phyloP scores from a whole-genome alignment of 805 yeast species.

The Candida tibetensis region DNA sequence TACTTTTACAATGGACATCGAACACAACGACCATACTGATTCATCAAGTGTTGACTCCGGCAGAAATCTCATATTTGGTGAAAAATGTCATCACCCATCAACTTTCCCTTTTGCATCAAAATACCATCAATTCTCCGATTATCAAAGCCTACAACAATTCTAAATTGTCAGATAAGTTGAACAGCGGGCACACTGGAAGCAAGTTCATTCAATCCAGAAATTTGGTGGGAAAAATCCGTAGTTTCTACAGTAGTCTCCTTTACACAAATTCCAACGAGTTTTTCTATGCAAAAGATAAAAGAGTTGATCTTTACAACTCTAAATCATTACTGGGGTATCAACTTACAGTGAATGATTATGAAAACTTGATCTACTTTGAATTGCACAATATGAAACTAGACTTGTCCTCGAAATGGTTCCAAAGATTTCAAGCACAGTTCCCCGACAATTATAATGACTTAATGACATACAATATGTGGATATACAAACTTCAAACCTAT shows the following conservation, averaged over 20 bases:
- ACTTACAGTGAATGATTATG: slow-evolving; percentile 30
- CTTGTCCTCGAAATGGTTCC: slow-evolving; percentile 40
- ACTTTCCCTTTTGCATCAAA: slow-evolving; percentile 10
- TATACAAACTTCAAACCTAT: slow-evolving; percentile 28
- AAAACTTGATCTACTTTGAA: slow-evolving; percentile 37
- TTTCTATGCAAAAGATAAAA: slow-evolving; percentile 19
- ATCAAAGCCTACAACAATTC: slow-evolving; percentile 4
- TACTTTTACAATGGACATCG: slow-evolving; percentile 12
- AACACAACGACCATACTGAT: background rate
- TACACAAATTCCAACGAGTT: slow-evolving; percentile 13
- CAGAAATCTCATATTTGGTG: slow-evolving; percentile 21
- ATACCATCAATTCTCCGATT: slow-evolving; percentile 8
- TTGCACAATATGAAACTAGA: slow-evolving; percentile 35
- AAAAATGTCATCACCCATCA: slow-evolving; percentile 19
- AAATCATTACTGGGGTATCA: slow-evolving; percentile 12
- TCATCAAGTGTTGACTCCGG: slow-evolving; percentile 10
- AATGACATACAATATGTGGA: slow-evolving; percentile 37
- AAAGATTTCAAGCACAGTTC: slow-evolving; percentile 27
- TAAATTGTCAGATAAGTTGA: slow-evolving; percentile 6
- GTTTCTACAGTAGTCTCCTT: slow-evolving; percentile 24
- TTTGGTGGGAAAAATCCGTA: slow-evolving; percentile 20
- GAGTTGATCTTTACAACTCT: slow-evolving; percentile 16
- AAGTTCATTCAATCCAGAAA: slow-evolving; percentile 11
- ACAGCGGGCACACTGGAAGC: slow-evolving; percentile 2
- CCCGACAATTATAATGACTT: slow-evolving; percentile 11